Evolutionary conservation across 495 filamentous ascomycete species (phyloP).

Genomic region (Paragyromitra xinjiangensis): DNA sequence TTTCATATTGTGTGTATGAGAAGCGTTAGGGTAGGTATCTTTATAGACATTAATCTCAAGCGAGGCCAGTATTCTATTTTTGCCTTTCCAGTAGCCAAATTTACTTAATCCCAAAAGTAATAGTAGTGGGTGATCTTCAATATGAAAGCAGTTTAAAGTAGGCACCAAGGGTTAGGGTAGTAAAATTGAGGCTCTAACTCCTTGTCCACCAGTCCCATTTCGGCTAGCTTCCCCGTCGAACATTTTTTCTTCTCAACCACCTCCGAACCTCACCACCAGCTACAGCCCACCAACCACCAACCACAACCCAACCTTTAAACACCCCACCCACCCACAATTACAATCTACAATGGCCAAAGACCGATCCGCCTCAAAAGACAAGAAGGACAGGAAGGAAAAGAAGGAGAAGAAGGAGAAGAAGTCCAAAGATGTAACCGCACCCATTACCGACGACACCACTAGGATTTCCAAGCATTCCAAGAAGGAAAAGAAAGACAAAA

Average conservation of each 20-base stretch:
- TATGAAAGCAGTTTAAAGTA: slow-evolving; percentile 2
- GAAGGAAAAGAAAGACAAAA: slow-evolving; percentile 64
- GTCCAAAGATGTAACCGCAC: slow-evolving; percentile 64
- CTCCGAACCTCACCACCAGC: slow-evolving; percentile 29
- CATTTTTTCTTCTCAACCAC: slow-evolving; percentile 45
- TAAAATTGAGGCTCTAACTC: slow-evolving; percentile 30
- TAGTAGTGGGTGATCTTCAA: neutral
- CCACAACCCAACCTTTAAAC: slow-evolving; percentile 29
- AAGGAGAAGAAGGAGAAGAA: slow-evolving; percentile 74
- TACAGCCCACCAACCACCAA: slow-evolving; percentile 37
- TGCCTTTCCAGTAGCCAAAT: neutral
- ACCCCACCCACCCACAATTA: slow-evolving; percentile 9
- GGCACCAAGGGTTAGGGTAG: slow-evolving; percentile 28
- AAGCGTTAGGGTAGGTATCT: neutral
- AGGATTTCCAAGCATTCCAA: slow-evolving; percentile 60
- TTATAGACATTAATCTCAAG: neutral
- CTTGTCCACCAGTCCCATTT: slow-evolving; percentile 23
- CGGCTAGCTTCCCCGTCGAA: slow-evolving; percentile 40
- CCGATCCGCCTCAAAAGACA: slow-evolving; percentile 54
- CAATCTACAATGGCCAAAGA: slow-evolving; percentile 54
- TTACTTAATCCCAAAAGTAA: neutral
- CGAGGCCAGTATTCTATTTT: neutral
- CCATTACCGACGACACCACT: slow-evolving; percentile 64
- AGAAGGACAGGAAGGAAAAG: slow-evolving; percentile 79
- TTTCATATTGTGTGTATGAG: neutral